A percentile compares a stretch with the other conserved stretches of the same genome.
Conservation (phyloP, 1,284 basidiomycete genomes). For the Irpex rosettiformis region DNA sequence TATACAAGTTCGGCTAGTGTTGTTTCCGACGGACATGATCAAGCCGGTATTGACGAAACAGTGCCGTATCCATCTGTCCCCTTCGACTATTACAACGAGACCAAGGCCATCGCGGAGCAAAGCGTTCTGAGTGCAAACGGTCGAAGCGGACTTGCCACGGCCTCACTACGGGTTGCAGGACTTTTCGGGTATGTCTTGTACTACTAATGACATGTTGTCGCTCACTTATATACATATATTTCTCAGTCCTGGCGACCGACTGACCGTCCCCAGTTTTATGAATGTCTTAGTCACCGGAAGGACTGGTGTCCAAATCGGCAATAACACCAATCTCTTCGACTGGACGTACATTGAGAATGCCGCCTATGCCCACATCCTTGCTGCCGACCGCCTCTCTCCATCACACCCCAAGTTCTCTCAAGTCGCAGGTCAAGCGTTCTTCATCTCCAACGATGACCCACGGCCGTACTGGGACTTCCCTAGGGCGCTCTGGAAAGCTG, state of each 20-base stretch:
- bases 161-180: conserved; percentile 57
- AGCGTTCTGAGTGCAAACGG: conserved; percentile 56
- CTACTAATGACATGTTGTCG: conserved; percentile 16
- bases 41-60: conserved; percentile 60
- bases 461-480: background rate
- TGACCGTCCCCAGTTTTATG: background rate
- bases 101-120: conserved; percentile 59
- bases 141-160: conserved; percentile 46
- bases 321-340: conserved; percentile 64
- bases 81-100: conserved; percentile 61
- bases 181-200: conserved; percentile 61
- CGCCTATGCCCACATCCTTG: conserved; percentile 65
- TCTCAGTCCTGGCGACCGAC: background rate
- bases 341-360: conserved; percentile 72
- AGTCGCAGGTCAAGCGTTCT: background rate
- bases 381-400: conserved; percentile 28
- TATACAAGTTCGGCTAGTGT: conserved; percentile 64
- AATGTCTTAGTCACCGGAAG: conserved; percentile 34
- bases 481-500: background rate
- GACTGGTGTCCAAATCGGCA: conserved; percentile 61
- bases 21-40: conserved; percentile 51
- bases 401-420: background rate
- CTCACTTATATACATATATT: too few species aligned
- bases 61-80: conserved; percentile 45
- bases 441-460: background rate